phyloP scores from a whole-genome alignment of 345 rosid species.

The Lepidium aucheri region DNA sequence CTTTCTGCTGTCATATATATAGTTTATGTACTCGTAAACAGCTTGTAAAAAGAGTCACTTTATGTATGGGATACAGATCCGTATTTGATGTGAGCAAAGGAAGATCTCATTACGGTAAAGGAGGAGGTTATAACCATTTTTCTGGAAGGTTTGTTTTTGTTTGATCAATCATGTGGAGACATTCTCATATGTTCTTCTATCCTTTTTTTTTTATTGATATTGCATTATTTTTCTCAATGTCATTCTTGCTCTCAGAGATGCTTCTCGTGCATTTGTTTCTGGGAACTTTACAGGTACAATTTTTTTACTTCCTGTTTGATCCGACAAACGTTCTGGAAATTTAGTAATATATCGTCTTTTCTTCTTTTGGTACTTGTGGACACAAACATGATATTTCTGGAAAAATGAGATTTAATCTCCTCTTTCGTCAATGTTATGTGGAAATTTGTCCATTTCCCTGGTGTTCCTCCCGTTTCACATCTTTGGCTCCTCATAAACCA shows the following conservation, averaged over 20 bases:
- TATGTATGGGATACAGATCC: slow-evolving; percentile 40
- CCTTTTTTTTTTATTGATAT: neutral
- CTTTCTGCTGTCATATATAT: neutral
- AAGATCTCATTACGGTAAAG: slow-evolving; percentile 79
- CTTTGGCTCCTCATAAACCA: neutral
- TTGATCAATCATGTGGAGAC: neutral
- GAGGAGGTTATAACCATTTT: slow-evolving; percentile 92
- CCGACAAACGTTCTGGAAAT: neutral
- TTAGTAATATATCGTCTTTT: neutral
- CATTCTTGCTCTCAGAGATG: slow-evolving; percentile 46
- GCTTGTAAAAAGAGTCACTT: neutral
- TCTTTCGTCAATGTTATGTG: neutral
- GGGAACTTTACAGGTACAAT: slow-evolving; percentile 85
- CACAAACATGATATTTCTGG: neutral
- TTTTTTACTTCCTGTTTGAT: neutral
- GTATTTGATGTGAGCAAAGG: slow-evolving; percentile 94
- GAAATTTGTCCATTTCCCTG: neutral
- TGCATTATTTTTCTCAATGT: neutral
- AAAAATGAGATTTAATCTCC: neutral
- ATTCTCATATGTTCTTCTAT: neutral
- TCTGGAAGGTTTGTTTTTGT: slow-evolving; percentile 65
- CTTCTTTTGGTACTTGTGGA: neutral
- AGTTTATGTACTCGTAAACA: neutral
- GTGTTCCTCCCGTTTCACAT: neutral
- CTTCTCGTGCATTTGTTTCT: slow-evolving; percentile 94